phyloP scores from a whole-genome alignment of 2,329 filamentous ascomycete species.

The Chaetomiaceae sp. region DNA sequence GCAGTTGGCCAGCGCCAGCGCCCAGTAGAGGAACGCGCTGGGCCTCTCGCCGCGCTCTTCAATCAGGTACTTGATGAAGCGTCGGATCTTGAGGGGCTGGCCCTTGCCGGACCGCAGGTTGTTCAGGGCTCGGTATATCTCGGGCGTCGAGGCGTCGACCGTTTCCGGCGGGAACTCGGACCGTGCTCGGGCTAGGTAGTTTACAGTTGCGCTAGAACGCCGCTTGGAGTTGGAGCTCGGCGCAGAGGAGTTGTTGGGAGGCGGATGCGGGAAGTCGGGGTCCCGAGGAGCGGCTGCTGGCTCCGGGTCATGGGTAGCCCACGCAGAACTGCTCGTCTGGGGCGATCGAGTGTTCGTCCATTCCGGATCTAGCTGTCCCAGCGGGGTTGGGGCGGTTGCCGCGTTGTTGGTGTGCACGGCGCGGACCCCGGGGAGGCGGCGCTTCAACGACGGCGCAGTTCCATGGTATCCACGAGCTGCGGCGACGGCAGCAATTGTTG shows the following conservation, averaged over 20 bases:
- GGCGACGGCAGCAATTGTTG: constrained; percentile 22
- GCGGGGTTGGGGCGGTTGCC: background rate
- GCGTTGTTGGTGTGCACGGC: background rate
- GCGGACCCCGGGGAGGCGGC: background rate
- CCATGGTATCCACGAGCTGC: background rate
- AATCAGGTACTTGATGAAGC: constrained; percentile 56
- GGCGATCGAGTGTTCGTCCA: background rate
- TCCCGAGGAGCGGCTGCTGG: no score
- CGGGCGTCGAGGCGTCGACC: constrained; percentile 22
- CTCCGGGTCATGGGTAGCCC: no score
- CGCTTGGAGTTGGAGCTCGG: no score
- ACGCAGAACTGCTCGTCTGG: no score
- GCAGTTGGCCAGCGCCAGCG: constrained; percentile 68
- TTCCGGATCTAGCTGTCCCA: background rate
- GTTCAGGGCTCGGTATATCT: constrained; percentile 48
- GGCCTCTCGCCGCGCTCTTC: constrained; percentile 50
- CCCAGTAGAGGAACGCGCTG: constrained; percentile 63
- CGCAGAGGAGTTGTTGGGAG: no score
- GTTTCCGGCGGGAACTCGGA: background rate
- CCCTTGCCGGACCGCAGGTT: constrained; percentile 33
- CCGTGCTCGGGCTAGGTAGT: background rate
- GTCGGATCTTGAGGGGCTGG: constrained; percentile 36
- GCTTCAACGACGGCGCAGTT: no score
- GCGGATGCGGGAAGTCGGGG: no score
- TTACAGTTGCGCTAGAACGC: background rate